Conservation (phyloP, 2,329 filamentous ascomycete genomes). For the Truncatella angustata region DNA sequence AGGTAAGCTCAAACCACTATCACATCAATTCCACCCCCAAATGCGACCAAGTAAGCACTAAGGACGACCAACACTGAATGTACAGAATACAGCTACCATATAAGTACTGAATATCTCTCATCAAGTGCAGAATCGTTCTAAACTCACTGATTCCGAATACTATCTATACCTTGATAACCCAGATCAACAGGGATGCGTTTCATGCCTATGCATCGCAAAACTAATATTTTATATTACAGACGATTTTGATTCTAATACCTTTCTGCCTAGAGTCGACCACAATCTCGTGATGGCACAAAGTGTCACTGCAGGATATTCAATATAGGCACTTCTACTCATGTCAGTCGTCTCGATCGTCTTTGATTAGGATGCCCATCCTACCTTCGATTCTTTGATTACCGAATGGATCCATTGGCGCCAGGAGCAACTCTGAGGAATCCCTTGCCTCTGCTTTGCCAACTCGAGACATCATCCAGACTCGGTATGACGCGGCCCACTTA, state of each 20-base stretch:
- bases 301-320: conserved; percentile 12
- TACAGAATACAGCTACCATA: conserved; percentile 40
- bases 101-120: conserved; percentile 35
- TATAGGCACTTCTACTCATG: conserved; percentile 14
- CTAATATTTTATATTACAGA: too few relatives aligned
- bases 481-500: background rate
- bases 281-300: too few relatives aligned
- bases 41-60: background rate
- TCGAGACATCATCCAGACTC: background rate
- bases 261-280: conserved; percentile 15
- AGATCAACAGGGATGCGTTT: background rate
- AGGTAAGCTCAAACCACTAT: background rate
- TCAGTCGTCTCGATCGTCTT: conserved; percentile 10
- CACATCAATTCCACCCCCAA: background rate
- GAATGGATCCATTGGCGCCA: conserved; percentile 14
- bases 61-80: conserved; percentile 29
- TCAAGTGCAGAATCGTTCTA: conserved; percentile 30
- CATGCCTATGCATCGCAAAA: too few relatives aligned
- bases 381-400: conserved; percentile 17
- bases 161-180: conserved; percentile 32
- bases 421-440: conserved; percentile 22
- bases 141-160: conserved; percentile 42
- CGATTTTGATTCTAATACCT: conserved; percentile 5
- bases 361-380: conserved; percentile 12
- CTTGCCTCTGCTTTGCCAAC: conserved; percentile 19